Percentiles rank a stretch among this genome's conserved stretches.
Conservation (phyloP, 805 yeast species). For the Hanseniaspora hatyaiensis region DNA sequence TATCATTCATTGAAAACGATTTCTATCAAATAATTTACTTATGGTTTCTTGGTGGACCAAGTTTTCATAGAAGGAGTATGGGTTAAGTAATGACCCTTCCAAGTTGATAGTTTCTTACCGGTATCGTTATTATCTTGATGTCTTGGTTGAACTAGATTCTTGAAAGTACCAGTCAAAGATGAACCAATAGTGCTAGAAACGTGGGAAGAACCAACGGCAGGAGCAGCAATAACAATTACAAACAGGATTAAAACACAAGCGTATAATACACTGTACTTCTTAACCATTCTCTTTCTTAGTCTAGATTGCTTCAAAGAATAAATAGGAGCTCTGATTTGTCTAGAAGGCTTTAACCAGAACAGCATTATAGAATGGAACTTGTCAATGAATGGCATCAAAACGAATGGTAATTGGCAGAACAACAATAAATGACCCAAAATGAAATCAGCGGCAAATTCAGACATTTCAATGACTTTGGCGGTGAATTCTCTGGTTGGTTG, state of each 20-base stretch:
- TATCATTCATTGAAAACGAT: neutral
- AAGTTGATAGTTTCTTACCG: slow-evolving; percentile 35
- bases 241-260: slow-evolving; percentile 58
- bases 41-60: slow-evolving; percentile 44
- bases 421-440: slow-evolving; percentile 80
- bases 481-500: slow-evolving; percentile 92
- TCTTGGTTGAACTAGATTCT: slow-evolving; percentile 86
- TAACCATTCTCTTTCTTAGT: slow-evolving; percentile 94
- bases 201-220: slow-evolving; percentile 71
- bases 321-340: slow-evolving; percentile 96
- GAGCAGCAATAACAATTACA: slow-evolving; percentile 71
- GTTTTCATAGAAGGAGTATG: slow-evolving; percentile 38
- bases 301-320: slow-evolving; percentile 92
- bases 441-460: slow-evolving; percentile 95
- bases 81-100: slow-evolving; percentile 33
- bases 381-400: slow-evolving; percentile 78
- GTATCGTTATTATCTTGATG: slow-evolving; percentile 74
- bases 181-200: slow-evolving; percentile 28
- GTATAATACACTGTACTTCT: slow-evolving; percentile 78
- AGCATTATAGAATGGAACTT: slow-evolving; percentile 97
- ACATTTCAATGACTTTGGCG: slow-evolving; percentile 87
- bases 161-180: slow-evolving; percentile 32
- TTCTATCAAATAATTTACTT: slow-evolving; percentile 17
- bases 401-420: slow-evolving; percentile 78
- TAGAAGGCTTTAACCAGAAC: slow-evolving; percentile 96